phyloP scores from a whole-genome alignment of 2,329 filamentous ascomycete genomes.

The Colletotrichum chrysophilum region DNA sequence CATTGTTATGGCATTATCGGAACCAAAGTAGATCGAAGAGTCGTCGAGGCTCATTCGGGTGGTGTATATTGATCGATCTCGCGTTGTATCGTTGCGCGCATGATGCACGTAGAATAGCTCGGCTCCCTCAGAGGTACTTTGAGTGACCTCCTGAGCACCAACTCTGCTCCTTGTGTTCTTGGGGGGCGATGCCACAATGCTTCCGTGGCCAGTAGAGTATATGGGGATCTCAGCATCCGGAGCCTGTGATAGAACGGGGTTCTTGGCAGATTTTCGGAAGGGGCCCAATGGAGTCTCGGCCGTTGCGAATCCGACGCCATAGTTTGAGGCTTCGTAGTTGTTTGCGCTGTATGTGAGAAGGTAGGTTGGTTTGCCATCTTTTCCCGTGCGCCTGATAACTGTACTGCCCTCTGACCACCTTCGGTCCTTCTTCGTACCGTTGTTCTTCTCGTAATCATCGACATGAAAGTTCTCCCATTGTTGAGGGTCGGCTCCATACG shows the following conservation, averaged over 20 bases:
- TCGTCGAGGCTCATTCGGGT: constrained; percentile 34
- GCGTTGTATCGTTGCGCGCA: constrained; percentile 33
- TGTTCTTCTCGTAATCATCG: constrained; percentile 35
- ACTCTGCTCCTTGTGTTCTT: constrained; percentile 18
- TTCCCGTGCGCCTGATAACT: constrained; percentile 27
- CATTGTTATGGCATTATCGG: constrained; percentile 33
- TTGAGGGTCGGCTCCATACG: constrained; percentile 37
- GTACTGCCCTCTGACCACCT: constrained; percentile 42
- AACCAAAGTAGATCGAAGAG: constrained; percentile 27
- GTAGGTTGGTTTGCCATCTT: constrained; percentile 31
- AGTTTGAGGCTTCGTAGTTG: constrained; percentile 41
- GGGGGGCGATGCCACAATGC: constrained; percentile 36
- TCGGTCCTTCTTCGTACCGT: constrained; percentile 38
- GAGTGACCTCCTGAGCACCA: constrained; percentile 36
- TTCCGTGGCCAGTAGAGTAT: constrained; percentile 39
- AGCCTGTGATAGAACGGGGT: constrained; percentile 35
- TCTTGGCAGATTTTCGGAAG: constrained; percentile 34
- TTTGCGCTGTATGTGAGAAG: constrained; percentile 36
- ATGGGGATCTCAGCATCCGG: constrained; percentile 32
- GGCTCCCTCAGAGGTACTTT: constrained; percentile 28
- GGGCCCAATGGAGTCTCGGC: constrained; percentile 35
- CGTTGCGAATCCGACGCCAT: constrained; percentile 39
- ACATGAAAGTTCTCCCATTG: constrained; percentile 41
- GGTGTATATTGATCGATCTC: constrained; percentile 33
- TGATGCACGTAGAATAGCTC: constrained; percentile 41